Evolutionary conservation across 495 filamentous ascomycete genomes (phyloP), one percentile per base, ranked within the genome.

Genomic region (Penicillium angulare): DNA sequence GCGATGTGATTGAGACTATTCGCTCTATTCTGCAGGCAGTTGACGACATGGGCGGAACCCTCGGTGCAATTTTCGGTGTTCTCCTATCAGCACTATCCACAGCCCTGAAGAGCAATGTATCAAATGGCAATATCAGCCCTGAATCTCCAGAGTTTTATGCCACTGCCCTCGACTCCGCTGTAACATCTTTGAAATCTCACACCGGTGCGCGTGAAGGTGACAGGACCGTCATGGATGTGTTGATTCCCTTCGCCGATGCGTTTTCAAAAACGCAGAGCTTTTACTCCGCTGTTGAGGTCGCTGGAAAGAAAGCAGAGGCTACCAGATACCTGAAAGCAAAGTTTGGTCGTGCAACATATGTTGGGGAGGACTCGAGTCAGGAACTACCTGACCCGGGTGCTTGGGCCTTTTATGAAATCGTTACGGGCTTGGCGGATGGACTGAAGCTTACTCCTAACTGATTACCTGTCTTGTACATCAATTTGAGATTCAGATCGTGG

Each of bases 401-500:
- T 12, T 49, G 47, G 45, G 44, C 51, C 20, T 49, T 54, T 18
- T 44, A 49, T 24, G 45, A 54, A 13, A 43, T 54, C 18, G 39
- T 54, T 33, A 36, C 51, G 7, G 51, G 51, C 10, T 39, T 54
- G 31, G 45, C 51, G 8, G 12, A 48, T 26, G 42, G 42, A 22
- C 53, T 46, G 50, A 6, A 6, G 27, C 13, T 31, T 2, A 31
- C 13, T 12, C 27, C 27, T 2, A 31, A 31, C 27, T 31, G 13
- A 27, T 10, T 27, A n/a, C n/a, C n/a, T n/a, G n/a, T n/a, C n/a
- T n/a, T n/a, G n/a, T n/a, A n/a, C n/a, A n/a, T n/a, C n/a, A n/a
- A n/a, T n/a, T n/a, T n/a, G n/a, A n/a, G n/a, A n/a, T n/a, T n/a
- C n/a, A n/a, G n/a, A n/a, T n/a, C n/a, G n/a, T n/a, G n/a, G n/a